phyloP scores from a whole-genome alignment of 202 grass and related monocot species.

The Zizania palustris region DNA sequence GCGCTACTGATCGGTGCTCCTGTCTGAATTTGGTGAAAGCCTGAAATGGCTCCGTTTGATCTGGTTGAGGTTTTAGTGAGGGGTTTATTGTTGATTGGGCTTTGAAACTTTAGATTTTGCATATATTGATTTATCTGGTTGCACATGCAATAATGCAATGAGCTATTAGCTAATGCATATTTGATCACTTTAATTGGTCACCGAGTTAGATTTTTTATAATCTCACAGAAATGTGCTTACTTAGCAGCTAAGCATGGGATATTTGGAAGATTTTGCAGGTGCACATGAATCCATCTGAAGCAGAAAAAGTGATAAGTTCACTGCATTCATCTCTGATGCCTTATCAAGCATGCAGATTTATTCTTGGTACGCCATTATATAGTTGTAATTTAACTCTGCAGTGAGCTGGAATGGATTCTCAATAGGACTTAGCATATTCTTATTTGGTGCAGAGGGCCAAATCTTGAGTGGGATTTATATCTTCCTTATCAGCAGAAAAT shows the following conservation, averaged over 20 bases:
- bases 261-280: constrained; percentile 64
- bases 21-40: constrained; percentile 16
- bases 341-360: constrained; percentile 88
- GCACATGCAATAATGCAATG: background rate
- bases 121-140: background rate
- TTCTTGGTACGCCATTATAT: constrained; percentile 69
- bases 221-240: constrained; percentile 7
- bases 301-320: constrained; percentile 73
- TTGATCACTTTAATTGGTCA: background rate
- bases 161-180: background rate
- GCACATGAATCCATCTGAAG: constrained; percentile 88
- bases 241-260: constrained; percentile 20
- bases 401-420: background rate
- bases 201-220: background rate
- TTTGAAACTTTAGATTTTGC: background rate
- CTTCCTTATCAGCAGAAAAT: constrained; percentile 26
- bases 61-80: constrained; percentile 23
- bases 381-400: constrained; percentile 1
- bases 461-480: constrained; percentile 15
- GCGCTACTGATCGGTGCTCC: constrained; percentile 21
- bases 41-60: background rate
- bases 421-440: constrained; percentile 25
- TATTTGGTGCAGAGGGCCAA: background rate
- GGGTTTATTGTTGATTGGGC: constrained; percentile 13
- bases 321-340: constrained; percentile 84